Base-by-base conservation (phyloP, 2,329 filamentous ascomycete genomes). In the Fusarium acutatum region DNA sequence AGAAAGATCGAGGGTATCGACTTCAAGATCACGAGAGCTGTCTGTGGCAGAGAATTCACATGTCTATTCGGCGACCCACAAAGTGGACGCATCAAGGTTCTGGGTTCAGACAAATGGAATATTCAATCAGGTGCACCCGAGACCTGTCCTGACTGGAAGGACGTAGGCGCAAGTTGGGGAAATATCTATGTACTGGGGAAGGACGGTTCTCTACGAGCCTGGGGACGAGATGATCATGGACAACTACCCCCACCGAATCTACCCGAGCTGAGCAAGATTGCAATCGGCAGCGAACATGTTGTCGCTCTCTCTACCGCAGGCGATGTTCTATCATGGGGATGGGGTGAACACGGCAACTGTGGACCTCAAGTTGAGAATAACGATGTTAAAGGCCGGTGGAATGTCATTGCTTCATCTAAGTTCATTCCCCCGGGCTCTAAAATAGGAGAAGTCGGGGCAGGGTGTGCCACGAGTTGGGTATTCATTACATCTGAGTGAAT, bases 341-440 rank as follows among this genome's bases (percentile, higher is more conserved):
- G 96, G 96, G 95, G 95, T 5, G 96, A 98, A 82, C 96, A 99
- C 83, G 96, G 96, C 4, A 99, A 99, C 80, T 99, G 96, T 81
- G 96, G 96, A 7, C 89, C 90, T 40, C 85, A 88, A 18, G 89
- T 90, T 69, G 84, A 87, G 24, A 84, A 88, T 69, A 90, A 90
- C 56, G 89, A 93, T 81, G 90, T 95, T 50, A 92, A 91, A 72
- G 92, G 88, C 15, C 86, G 86, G 67, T 94, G 88, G 86, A 95
- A 92, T 79, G 83, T 89, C 66, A 88, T 97, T 78, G 87, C 88
- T 28, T 88, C 90, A 50, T 84, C 85, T 59, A 87, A 86, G 72
- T 86, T 87, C 78, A 83, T 91, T 43, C 86, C 87, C 22, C 80
- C 86, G 9, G 84, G 82, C 15, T 85, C 84, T 63, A 83, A 83